These are phyloP conservation scores for Malus hybrid DNA, from an alignment of 331 rosid species.

Conservation along the genomic window DNA sequence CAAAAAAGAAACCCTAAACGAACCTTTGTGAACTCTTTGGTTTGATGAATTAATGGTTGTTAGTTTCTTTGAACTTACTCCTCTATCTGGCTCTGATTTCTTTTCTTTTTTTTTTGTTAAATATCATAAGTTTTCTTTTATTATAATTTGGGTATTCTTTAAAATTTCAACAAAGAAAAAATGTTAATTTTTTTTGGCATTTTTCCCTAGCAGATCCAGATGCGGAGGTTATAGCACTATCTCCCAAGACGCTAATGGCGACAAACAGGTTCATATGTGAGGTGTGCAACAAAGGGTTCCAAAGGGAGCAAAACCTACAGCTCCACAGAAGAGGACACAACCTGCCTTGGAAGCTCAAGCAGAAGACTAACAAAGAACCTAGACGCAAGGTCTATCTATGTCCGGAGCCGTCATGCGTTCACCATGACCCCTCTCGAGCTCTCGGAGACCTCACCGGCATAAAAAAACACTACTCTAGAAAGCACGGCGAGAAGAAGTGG, in stretches of 20 bases:
- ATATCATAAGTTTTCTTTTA: background rate
- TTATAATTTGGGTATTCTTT: background rate
- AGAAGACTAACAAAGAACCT: conserved; percentile 66
- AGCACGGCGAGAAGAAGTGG: conserved; percentile 89
- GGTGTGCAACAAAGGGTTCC: conserved; percentile 82
- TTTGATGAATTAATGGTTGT: background rate
- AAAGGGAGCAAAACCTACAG: conserved; percentile 77
- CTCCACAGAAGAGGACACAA: conserved; percentile 75
- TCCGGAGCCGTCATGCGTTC: conserved; percentile 79
- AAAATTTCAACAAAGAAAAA: background rate
- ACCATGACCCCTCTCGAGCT: conserved; percentile 77
- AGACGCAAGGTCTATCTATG: conserved; percentile 67
- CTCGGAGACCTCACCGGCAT: conserved; percentile 81
- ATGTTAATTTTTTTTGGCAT: background rate
- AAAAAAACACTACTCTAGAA: conserved; percentile 66
- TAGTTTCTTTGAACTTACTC: background rate
- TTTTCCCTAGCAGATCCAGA: conserved; percentile 47
- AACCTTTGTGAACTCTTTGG: background rate
- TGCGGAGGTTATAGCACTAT: conserved; percentile 76
- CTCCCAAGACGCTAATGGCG: conserved; percentile 85
- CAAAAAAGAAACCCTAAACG: background rate
- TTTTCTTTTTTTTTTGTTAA: background rate
- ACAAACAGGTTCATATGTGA: conserved; percentile 87
- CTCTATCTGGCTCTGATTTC: background rate
- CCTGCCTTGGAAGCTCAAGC: conserved; percentile 85